Conservation (phyloP, 768 basidiomycete genomes). For the Lactifluus subvellereus region DNA sequence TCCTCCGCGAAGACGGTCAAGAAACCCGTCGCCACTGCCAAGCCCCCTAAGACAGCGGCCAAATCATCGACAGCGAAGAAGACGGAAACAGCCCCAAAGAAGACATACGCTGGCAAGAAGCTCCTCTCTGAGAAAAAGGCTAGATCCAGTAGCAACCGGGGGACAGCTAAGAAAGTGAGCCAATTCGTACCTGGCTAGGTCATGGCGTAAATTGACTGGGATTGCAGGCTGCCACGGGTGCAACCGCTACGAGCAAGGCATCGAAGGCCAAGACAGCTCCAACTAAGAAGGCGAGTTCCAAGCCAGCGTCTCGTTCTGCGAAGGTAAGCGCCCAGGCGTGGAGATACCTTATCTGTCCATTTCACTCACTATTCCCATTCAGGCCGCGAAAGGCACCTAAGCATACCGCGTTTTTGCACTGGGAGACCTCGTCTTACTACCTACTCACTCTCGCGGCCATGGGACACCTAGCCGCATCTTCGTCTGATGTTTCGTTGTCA, state of each 20-base stretch:
- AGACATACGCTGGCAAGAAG: slow-evolving; percentile 24
- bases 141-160: slow-evolving; percentile 34
- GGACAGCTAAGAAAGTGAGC: slow-evolving; percentile 58
- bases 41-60: slow-evolving; percentile 9
- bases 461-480: background rate
- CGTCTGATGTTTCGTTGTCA: slow-evolving; percentile 2
- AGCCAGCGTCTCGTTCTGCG: background rate
- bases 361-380: background rate
- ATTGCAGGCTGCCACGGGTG: slow-evolving; percentile 48
- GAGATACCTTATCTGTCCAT: background rate
- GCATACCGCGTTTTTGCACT: background rate
- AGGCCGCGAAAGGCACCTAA: slow-evolving; percentile 11
- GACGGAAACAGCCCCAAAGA: slow-evolving; percentile 26
- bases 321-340: slow-evolving; percentile 3
- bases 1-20: slow-evolving; percentile 13
- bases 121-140: slow-evolving; percentile 19
- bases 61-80: slow-evolving; percentile 30
- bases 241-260: slow-evolving; percentile 31
- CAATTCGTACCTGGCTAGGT: background rate
- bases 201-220: slow-evolving; percentile 2
- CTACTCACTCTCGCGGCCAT: background rate
- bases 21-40: slow-evolving; percentile 17
- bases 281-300: slow-evolving; percentile 27
- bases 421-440: background rate
- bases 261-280: slow-evolving; percentile 28